Percentiles rank a stretch among this genome's conserved stretches.
These are phyloP conservation scores for Saccharata proteae DNA, from an alignment of 2,329 filamentous ascomycete species.

Conservation along the genomic window DNA sequence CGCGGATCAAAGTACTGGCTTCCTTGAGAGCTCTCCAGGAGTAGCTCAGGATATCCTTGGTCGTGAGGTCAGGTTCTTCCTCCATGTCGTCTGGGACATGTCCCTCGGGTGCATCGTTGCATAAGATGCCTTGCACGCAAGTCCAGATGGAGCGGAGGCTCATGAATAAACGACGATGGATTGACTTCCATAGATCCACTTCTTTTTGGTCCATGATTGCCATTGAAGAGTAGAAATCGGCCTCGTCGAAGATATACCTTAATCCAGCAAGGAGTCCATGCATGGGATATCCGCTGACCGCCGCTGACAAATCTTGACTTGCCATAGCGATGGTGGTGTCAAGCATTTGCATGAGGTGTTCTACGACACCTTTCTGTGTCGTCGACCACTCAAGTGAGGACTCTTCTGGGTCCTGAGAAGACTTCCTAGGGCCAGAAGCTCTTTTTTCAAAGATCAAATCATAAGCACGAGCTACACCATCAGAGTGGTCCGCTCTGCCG, in stretches of 20 bases:
- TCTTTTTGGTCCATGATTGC: slow-evolving; percentile 2
- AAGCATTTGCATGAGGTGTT: slow-evolving; percentile 47
- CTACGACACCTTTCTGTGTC: slow-evolving; percentile 34
- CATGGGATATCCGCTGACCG: slow-evolving; percentile 37
- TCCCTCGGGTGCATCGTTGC: slow-evolving; percentile 89
- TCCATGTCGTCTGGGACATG: slow-evolving; percentile 68
- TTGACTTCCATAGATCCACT: slow-evolving; percentile 17
- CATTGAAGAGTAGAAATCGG: slow-evolving; percentile 18
- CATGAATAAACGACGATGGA: slow-evolving; percentile 46
- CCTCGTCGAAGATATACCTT: slow-evolving; percentile 37
- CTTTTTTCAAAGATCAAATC: slow-evolving; percentile 47
- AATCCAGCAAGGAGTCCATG: slow-evolving; percentile 32
- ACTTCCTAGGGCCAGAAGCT: neutral
- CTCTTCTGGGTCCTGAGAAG: neutral
- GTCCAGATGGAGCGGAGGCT: slow-evolving; percentile 63
- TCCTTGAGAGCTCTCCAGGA: slow-evolving; percentile 94
- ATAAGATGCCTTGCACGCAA: slow-evolving; percentile 64
- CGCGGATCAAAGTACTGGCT: slow-evolving; percentile 62
- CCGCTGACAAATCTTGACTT: slow-evolving; percentile 50
- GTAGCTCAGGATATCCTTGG: slow-evolving; percentile 85
- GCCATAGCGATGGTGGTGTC: slow-evolving; percentile 54
- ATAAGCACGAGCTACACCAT: slow-evolving; percentile 71
- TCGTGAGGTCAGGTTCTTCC: slow-evolving; percentile 57
- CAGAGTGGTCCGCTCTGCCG: slow-evolving; percentile 80
- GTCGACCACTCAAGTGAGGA: slow-evolving; percentile 4